A percentile compares a stretch with the other conserved stretches of the same genome.
These are phyloP conservation scores for Gastrodia elata DNA, from an alignment of 106 monocot genomes.

Conservation along the genomic window DNA sequence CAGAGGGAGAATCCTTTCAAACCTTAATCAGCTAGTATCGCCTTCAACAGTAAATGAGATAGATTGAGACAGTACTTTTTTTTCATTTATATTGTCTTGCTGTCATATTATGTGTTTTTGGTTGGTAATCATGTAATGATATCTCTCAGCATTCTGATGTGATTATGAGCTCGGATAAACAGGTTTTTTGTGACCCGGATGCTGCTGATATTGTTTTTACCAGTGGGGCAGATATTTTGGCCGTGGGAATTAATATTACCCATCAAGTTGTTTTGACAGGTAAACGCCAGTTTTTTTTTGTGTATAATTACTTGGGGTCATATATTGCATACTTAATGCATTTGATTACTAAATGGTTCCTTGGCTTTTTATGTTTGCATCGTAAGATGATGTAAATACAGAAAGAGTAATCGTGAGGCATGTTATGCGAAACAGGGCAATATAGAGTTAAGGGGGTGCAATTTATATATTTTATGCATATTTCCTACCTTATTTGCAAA, in stretches of 20 bases:
- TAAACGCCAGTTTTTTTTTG: conserved; percentile 8
- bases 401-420: too few relatives aligned
- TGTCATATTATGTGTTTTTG: neutral
- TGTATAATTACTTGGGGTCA: too few relatives aligned
- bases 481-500: too few relatives aligned
- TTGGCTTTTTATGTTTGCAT: neutral
- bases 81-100: neutral
- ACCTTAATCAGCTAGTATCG: too few relatives aligned
- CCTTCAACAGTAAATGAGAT: too few relatives aligned
- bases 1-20: too few relatives aligned
- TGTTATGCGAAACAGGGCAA: too few relatives aligned
- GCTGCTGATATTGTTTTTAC: conserved; percentile 96
- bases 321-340: neutral
- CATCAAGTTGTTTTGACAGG: conserved; percentile 84
- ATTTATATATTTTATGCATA: too few relatives aligned
- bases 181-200: conserved; percentile 96
- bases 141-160: neutral
- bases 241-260: conserved; percentile 92
- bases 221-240: conserved; percentile 78
- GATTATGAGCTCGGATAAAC: conserved; percentile 11
- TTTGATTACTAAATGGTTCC: neutral
- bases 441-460: too few relatives aligned
- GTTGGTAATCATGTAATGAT: neutral
- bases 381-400: too few relatives aligned
- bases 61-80: too few relatives aligned